phyloP scores from a whole-genome alignment of 352 stramenopile genomes.

The Paralagenidium karlingii region DNA sequence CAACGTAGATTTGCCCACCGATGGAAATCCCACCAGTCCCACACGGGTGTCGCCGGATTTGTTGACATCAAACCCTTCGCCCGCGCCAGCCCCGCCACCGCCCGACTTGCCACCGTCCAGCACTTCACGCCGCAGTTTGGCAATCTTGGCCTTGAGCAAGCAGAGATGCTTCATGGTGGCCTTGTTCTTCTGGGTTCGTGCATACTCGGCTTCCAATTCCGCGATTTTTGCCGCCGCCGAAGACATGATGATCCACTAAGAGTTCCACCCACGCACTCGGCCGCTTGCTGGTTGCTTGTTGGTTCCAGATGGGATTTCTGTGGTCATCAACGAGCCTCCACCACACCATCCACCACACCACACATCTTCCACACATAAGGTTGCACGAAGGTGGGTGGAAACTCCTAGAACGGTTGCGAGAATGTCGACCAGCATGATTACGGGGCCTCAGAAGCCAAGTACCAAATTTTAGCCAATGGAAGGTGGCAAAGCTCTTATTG shows the following conservation, averaged over 20 bases:
- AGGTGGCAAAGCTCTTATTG: too few species aligned
- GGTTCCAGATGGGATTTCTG: too few species aligned
- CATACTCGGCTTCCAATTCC: slow-evolving; percentile 87
- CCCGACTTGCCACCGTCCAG: slow-evolving; percentile 67
- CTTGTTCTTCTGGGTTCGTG: slow-evolving; percentile 99
- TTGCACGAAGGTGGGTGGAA: too few species aligned
- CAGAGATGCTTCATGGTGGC: slow-evolving; percentile 98
- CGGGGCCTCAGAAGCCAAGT: too few species aligned
- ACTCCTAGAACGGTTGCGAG: too few species aligned
- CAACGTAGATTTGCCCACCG: slow-evolving; percentile 96
- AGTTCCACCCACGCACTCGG: background rate
- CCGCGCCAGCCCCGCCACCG: slow-evolving; percentile 33
- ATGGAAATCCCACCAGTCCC: slow-evolving; percentile 97
- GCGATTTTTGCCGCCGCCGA: slow-evolving; percentile 65
- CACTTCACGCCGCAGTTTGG: slow-evolving; percentile 92
- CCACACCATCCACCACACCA: too few species aligned
- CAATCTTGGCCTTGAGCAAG: slow-evolving; percentile 96
- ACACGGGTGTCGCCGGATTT: slow-evolving; percentile 95
- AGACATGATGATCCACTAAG: slow-evolving; percentile 21
- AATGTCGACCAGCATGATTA: too few species aligned
- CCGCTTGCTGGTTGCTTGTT: too few species aligned
- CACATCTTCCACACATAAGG: too few species aligned
- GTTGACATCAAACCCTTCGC: slow-evolving; percentile 87
- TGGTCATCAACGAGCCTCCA: too few species aligned
- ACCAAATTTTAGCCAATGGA: too few species aligned